Conservation (phyloP, 768 basidiomycete species). For the Phallus indusiatus region DNA sequence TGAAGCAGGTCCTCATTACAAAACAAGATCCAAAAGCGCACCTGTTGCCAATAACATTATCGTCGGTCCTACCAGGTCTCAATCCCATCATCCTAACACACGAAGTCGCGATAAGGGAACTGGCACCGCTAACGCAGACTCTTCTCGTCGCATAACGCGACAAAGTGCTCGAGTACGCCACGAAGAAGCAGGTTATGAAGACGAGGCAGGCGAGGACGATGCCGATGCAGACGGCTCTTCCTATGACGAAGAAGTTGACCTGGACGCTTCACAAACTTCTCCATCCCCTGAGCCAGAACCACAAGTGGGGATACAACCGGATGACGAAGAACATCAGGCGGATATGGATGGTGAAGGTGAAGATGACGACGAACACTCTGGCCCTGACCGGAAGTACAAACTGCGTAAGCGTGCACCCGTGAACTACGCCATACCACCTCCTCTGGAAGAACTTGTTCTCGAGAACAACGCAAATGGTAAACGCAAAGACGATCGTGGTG, state of each 20-base stretch:
- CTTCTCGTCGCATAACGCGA: slow-evolving; percentile 15
- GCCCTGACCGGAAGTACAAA: slow-evolving; percentile 51
- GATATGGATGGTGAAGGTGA: slow-evolving; percentile 35
- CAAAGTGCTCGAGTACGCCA: slow-evolving; percentile 13
- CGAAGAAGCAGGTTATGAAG: slow-evolving; percentile 16
- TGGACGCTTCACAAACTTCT: slow-evolving; percentile 14
- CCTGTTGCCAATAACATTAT: neutral
- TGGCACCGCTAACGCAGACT: slow-evolving; percentile 18
- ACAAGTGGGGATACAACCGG: slow-evolving; percentile 6
- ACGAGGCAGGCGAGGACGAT: slow-evolving; percentile 29
- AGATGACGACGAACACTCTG: slow-evolving; percentile 27
- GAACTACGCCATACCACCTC: slow-evolving; percentile 77
- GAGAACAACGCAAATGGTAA: slow-evolving; percentile 23
- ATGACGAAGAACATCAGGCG: slow-evolving; percentile 7
- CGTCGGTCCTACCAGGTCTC: neutral
- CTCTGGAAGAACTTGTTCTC: slow-evolving; percentile 53
- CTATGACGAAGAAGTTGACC: slow-evolving; percentile 26
- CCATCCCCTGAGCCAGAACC: slow-evolving; percentile 8
- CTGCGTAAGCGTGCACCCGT: slow-evolving; percentile 56
- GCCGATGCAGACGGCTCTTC: slow-evolving; percentile 28
- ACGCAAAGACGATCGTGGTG: slow-evolving; percentile 20
- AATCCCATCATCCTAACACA: slow-evolving; percentile 17
- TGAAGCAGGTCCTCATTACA: slow-evolving; percentile 25
- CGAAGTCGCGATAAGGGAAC: slow-evolving; percentile 14
- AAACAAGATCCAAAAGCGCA: slow-evolving; percentile 29